Percentiles rank a stretch among this genome's conserved stretches.
phyloP scores from a whole-genome alignment of 1,284 basidiomycete species.

The Puccinia polysora region DNA sequence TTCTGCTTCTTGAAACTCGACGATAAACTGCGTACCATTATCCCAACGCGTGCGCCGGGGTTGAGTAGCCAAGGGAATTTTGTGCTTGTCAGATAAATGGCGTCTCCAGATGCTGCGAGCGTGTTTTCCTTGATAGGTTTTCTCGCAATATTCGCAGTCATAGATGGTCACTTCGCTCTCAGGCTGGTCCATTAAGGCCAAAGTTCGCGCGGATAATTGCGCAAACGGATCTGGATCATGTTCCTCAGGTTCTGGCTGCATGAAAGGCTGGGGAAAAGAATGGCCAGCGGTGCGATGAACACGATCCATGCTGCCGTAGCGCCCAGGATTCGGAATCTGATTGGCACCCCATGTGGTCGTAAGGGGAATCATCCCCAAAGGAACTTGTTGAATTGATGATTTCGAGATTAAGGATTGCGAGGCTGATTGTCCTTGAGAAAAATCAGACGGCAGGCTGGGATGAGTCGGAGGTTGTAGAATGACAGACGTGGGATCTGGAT shows the following conservation, averaged over 20 bases:
- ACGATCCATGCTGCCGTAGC: background rate
- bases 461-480: slow-evolving; percentile 23
- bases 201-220: slow-evolving; percentile 29
- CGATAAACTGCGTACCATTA: slow-evolving; percentile 52
- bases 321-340: background rate
- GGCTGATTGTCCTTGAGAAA: slow-evolving; percentile 1
- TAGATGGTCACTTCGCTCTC: slow-evolving; percentile 48
- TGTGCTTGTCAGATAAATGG: slow-evolving; percentile 60
- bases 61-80: slow-evolving; percentile 57
- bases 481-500: slow-evolving; percentile 12
- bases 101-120: slow-evolving; percentile 59
- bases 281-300: background rate
- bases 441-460: background rate
- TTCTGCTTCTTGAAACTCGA: background rate
- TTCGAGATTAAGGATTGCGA: background rate
- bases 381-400: slow-evolving; percentile 13
- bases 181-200: slow-evolving; percentile 44
- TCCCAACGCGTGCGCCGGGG: slow-evolving; percentile 59
- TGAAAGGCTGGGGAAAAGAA: background rate
- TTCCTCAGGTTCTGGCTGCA: slow-evolving; percentile 11
- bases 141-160: slow-evolving; percentile 56
- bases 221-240: slow-evolving; percentile 28
- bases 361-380: background rate
- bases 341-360: slow-evolving; percentile 10
- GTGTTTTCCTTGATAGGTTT: slow-evolving; percentile 58